Evolutionary conservation across 2,329 filamentous ascomycete species (phyloP), one percentile per base, ranked within the genome.

Genomic region (Epichloe typhina): DNA sequence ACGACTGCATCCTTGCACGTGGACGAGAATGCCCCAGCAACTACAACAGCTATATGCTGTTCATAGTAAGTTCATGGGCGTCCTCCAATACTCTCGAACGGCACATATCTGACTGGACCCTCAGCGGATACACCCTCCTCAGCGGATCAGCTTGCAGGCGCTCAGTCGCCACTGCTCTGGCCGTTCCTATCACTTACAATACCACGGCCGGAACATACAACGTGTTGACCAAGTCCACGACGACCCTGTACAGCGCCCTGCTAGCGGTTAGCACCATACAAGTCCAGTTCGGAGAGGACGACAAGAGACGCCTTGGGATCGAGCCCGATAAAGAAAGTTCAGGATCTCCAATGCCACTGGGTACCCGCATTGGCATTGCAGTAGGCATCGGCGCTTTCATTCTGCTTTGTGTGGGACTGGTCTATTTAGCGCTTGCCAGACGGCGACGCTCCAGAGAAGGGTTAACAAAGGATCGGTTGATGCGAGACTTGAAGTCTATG

Each of bases 41-140:
- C 61, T 43, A 61, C 62, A 31, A 69, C 64, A 11, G 66, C 66
- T 5, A 57, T 69, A 15, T 70, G 68, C 53, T 70, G 68, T 48
- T 70, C 68, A 50, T 68, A 64, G 68, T 70, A 66, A 52, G 68
- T 65, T 36, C 26, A 17, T 15, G 6, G 5, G 26, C 13, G 12
- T 37, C 5, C n/a, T 17, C 36, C 23, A n/a, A 17, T 15, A 2
- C 13, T 38, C 13, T n/a, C 11, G 13, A 8, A n/a, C 8, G 3
- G 23, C 13, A 19, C 26, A 19, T 21, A 3, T 19, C 36, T 51
- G 11, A 38, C 50, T 8, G 19, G 47, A 8, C 39, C 39, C 50
- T 13, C 46, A 70, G 68, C 35, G 62, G 67, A 52, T 70, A 66
- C 52, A 58, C 58, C 2, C 52, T 66, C 2, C 52, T 66, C 41